phyloP scores from a whole-genome alignment of 306 rosid species.

The Pyrus communis region DNA sequence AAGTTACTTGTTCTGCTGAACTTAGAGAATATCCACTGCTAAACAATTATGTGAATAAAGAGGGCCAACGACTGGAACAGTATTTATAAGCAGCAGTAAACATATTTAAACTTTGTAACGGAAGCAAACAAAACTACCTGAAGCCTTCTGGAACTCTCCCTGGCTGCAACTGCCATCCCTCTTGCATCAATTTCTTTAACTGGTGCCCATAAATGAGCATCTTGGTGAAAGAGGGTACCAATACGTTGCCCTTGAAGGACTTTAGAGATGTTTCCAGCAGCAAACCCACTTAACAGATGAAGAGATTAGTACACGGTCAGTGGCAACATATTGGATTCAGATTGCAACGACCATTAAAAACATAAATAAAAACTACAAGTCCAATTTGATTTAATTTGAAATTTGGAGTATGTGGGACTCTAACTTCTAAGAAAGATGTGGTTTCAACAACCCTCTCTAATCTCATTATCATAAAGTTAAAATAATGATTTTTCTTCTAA shows the following conservation, averaged over 20 bases:
- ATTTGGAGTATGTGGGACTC: not conserved
- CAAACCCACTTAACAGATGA: conserved; percentile 56
- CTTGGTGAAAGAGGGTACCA: conserved; percentile 92
- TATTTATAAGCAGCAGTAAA: not conserved
- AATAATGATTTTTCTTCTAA: not conserved
- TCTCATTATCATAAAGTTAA: not conserved
- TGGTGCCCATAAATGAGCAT: conserved; percentile 69
- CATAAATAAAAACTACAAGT: not conserved
- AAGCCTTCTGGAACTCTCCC: conserved; percentile 91
- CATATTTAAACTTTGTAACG: not conserved
- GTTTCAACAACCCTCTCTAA: not conserved
- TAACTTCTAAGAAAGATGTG: not conserved
- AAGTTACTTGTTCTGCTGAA: conserved; percentile 19
- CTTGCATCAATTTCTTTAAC: conserved; percentile 64
- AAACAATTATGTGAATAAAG: not conserved
- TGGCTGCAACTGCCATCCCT: conserved; percentile 93
- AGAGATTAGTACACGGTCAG: not conserved
- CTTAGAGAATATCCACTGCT: not conserved
- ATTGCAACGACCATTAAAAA: not conserved
- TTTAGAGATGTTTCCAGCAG: conserved; percentile 63
- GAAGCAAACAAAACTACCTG: conserved; percentile 52
- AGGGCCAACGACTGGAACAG: not conserved
- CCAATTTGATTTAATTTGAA: not conserved
- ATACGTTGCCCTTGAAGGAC: conserved; percentile 80
- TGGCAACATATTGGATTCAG: conserved; percentile 7